Evolutionary conservation across 2,329 filamentous ascomycete species (phyloP).

Genomic region (Magnaporthiopsis incrustans): DNA sequence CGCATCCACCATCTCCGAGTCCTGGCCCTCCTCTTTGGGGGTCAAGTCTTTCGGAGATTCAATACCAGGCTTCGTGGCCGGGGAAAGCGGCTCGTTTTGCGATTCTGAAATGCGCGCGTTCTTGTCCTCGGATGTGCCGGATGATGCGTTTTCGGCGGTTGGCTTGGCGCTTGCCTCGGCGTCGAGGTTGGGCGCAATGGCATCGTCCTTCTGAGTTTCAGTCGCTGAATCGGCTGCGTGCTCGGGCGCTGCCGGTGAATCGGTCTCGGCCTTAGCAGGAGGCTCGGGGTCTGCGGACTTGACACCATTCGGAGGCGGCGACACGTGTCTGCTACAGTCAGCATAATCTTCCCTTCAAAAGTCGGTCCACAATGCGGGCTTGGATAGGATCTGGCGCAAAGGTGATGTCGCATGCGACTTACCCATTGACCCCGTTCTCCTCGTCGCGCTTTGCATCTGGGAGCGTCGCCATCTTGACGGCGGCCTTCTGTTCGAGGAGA

Average conservation of each 20-base stretch:
- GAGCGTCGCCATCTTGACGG: constrained; percentile 42
- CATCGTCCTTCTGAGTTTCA: constrained; percentile 16
- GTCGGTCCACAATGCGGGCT: not conserved
- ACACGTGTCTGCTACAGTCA: not conserved
- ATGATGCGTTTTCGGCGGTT: not conserved
- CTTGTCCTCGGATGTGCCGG: constrained; percentile 9
- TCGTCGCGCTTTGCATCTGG: constrained; percentile 21
- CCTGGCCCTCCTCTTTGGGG: constrained; percentile 8
- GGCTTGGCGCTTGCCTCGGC: constrained; percentile 9
- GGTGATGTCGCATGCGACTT: constrained; percentile 28
- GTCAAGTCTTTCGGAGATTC: constrained; percentile 2
- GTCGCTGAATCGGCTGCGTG: constrained; percentile 9
- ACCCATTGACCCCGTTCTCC: constrained; percentile 43
- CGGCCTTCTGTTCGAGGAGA: constrained; percentile 40
- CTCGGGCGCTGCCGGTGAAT: constrained; percentile 3
- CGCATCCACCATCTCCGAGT: not conserved
- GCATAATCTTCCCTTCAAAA: not conserved
- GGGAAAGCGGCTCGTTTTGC: not conserved
- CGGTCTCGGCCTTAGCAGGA: not conserved
- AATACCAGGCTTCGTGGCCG: not conserved
- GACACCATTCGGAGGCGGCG: constrained; percentile 2
- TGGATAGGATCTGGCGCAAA: not conserved
- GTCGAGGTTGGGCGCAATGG: constrained; percentile 20
- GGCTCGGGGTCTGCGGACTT: constrained; percentile 7
- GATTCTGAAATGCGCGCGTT: constrained; percentile 7